A percentile compares a stretch with the other conserved stretches of the same genome.
Evolutionary conservation across 2,329 filamentous ascomycete genomes (phyloP).

Genomic region (Pseudocercospora vitis): DNA sequence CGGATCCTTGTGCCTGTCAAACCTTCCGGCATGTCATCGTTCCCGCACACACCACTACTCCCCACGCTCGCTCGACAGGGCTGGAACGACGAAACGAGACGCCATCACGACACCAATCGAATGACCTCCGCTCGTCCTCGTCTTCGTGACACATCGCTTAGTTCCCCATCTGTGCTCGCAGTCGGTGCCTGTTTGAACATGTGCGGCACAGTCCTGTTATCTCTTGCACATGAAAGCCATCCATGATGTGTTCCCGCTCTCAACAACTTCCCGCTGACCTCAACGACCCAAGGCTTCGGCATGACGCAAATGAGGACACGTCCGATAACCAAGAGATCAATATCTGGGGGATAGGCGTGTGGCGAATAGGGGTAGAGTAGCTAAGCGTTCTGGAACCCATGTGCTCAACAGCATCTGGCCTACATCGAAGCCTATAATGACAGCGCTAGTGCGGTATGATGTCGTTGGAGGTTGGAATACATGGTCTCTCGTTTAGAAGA

Average conservation of each 20-base stretch:
- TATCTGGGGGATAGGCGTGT: too few species aligned
- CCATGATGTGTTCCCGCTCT: neutral
- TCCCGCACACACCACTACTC: too few species aligned
- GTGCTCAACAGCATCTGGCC: neutral
- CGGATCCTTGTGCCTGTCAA: neutral
- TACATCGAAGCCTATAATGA: neutral
- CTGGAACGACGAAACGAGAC: neutral
- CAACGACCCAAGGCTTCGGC: neutral
- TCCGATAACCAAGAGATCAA: neutral
- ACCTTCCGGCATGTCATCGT: neutral
- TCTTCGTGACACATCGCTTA: neutral
- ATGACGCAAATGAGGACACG: too few species aligned
- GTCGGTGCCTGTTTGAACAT: too few species aligned
- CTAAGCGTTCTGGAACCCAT: neutral
- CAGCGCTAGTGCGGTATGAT: neutral
- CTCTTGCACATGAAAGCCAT: neutral
- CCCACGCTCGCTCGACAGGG: too few species aligned
- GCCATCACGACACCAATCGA: neutral
- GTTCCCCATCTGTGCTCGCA: too few species aligned
- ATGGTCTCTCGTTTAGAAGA: too few species aligned
- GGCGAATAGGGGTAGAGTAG: neutral
- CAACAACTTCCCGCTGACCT: slow-evolving; percentile 1
- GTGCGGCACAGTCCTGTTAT: too few species aligned
- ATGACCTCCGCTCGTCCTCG: slow-evolving; percentile 1
- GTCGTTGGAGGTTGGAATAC: slow-evolving; percentile 1